Evolutionary conservation across 202 grass and related monocot genomes (phyloP), one percentile per base, ranked within the genome.

Genomic region (Brachypodium distachyon): DNA sequence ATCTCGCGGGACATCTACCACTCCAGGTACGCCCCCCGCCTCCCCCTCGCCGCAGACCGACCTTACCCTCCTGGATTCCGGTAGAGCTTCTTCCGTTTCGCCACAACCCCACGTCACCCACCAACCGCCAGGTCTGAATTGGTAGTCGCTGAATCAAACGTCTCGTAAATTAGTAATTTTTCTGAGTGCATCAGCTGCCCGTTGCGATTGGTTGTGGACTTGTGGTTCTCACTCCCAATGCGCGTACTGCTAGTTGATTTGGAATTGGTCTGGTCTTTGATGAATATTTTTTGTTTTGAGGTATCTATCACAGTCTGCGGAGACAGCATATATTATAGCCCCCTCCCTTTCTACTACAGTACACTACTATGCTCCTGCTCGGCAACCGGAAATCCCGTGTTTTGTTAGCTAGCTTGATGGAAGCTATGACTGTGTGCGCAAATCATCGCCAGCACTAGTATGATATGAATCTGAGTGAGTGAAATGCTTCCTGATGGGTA

Each of bases 1-100:
- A 90, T 92, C 61, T 89, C 87, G 63, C 74, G 33, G 73, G 50
- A 77, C 62, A 83, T 92, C 89, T 98, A 98, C 80, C 95, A 90
- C 82, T 87, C 89, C 65, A 98, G 95, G 91, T 94, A 66, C 13
- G 23, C 27, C 17, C 57, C 3, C 56, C 3, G 10, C 17, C 8
- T 22, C 12, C 11, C 3, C 17, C 31, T 0, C 16, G 19, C 1
- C 27, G 17, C 2, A 72, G n/a, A 46, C 67, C 27, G 7, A 29
- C 13, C 33, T 19, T 6, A 37, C 14, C 14, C 41, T 6, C 29
- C 38, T 18, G 7, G 10, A 3, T 72, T 40, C 16, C 34, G 17
- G 11, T 53, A 12, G n/a, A n/a, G 52, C 9, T 70, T 58, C 63
- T 2, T 1, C 61, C 42, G 8, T 38, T 63, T 26, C 14, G 47